Base-by-base conservation (phyloP, 129 eudicot species). In the Flaveria robusta region DNA sequence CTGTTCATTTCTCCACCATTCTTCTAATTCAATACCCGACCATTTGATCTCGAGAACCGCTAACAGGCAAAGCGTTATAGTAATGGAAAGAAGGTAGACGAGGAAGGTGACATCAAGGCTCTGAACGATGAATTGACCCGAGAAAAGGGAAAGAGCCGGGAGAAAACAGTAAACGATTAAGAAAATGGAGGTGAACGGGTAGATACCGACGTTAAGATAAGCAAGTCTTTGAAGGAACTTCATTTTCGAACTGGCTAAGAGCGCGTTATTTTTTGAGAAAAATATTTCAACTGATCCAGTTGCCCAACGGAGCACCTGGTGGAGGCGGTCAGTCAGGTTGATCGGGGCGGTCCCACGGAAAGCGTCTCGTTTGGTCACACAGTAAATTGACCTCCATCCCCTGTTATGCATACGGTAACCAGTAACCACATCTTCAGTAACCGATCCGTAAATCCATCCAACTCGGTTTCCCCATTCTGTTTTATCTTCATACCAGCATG, bases 1-100 rank as follows among this genome's bases (percentile, higher is more conserved):
- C 43, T 88, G 92, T 52, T 88, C 92, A 24, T 88, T 88, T 29
- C 92, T 70, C 92, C 92, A 88, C 92, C 89, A 88, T 66, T 88
- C 92, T 77, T 88, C 92, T 11, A 88, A 27, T 11, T 71, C 78
- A 9, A 88, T 72, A n/a, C 89, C 89, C 0, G 92, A 88, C 92
- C 92, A 88, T 71, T 85, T 88, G 34, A 88, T 81, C 80, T 87
- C 92, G 0, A 87, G 89, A 1, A 87, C 49, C 3, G 92, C 87
- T 5, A 87, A 82, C 85, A 87, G 74, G 80, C 88, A 87, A 29
- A 87, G 84, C 0, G 89, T 79, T 14, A 87, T 1, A 1, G 92
- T 79, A 46, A 87, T 87, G 13, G 74, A 71, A 3, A 87, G 81
- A 52, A 87, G 92, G 85, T 87, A 87, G 2, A 72, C 87, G 0